Percentiles rank a stretch among this genome's conserved stretches.
Conservation (phyloP, 257 asterid genomes). For the Solanum chaucha region DNA sequence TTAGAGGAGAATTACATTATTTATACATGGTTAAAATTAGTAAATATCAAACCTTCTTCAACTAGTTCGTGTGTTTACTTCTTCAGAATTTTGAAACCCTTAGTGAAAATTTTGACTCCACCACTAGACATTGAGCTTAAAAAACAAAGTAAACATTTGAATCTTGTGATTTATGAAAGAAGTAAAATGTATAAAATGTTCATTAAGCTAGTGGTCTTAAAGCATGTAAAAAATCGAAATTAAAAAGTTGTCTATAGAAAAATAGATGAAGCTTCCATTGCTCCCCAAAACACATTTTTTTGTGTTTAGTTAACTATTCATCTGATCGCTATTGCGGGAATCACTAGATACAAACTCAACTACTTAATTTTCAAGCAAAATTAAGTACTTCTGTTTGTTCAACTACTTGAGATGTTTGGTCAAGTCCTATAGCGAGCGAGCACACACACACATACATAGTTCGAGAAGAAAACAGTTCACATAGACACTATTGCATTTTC, state of each 20-base stretch:
- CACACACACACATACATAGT: not conserved
- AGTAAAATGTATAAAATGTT: not conserved
- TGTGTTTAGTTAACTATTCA: not conserved
- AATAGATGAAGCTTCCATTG: not conserved
- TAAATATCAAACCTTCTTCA: too few species aligned
- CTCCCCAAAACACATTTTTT: not conserved
- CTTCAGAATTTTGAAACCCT: too few species aligned
- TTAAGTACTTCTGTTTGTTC: not conserved
- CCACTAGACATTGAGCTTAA: not conserved
- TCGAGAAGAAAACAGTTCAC: not conserved
- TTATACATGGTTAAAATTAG: not conserved
- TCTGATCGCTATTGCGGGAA: not conserved
- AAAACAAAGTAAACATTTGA: not conserved
- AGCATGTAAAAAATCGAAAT: not conserved
- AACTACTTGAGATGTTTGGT: not conserved
- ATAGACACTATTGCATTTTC: not conserved
- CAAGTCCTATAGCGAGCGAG: not conserved
- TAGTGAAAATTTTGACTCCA: rapidly evolving
- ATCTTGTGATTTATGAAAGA: not conserved
- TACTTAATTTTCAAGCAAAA: not conserved
- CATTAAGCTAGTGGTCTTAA: not conserved
- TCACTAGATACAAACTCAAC: not conserved
- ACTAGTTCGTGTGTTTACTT: not conserved
- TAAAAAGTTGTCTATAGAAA: too few species aligned
- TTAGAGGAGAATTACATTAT: too few species aligned